These are phyloP conservation scores for Pseudopyrenochaeta lycopersici DNA, from an alignment of 2,329 filamentous ascomycete species.

Conservation along the genomic window DNA sequence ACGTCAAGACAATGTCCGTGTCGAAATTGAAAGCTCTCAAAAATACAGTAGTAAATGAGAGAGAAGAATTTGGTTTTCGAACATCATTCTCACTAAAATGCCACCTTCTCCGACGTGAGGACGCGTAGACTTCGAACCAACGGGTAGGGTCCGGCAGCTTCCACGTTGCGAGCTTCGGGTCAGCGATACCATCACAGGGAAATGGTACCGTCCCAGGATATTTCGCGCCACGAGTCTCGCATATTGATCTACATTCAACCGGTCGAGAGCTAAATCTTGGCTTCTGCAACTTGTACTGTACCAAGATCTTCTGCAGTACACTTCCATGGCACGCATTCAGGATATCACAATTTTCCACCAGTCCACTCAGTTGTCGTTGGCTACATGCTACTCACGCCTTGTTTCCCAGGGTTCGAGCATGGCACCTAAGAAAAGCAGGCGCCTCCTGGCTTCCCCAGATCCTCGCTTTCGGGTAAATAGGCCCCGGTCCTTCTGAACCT, in stretches of 20 bases:
- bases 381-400: slow-evolving; percentile 14
- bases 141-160: slow-evolving; percentile 1
- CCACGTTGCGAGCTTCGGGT: slow-evolving; percentile 1
- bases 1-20: neutral
- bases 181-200: neutral
- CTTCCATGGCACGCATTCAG: neutral
- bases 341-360: slow-evolving; percentile 12
- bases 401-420: neutral
- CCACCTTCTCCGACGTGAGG: slow-evolving; percentile 21
- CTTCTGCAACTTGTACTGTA: neutral
- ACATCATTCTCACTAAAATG: slow-evolving; percentile 3
- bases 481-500: neutral
- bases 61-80: neutral
- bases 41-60: neutral
- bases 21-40: neutral
- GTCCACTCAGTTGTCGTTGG: slow-evolving; percentile 6
- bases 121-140: slow-evolving; percentile 30
- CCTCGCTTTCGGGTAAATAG: slow-evolving; percentile 5
- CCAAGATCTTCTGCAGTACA: neutral
- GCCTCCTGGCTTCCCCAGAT: slow-evolving; percentile 10
- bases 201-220: slow-evolving; percentile 14
- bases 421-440: neutral
- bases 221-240: slow-evolving; percentile 18
- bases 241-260: slow-evolving; percentile 40
- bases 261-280: slow-evolving; percentile 16